Percentiles rank a stretch among this genome's conserved stretches.
Evolutionary conservation across 257 asterid genomes (phyloP).

Genomic region (Jacaranda mimosifolia): DNA sequence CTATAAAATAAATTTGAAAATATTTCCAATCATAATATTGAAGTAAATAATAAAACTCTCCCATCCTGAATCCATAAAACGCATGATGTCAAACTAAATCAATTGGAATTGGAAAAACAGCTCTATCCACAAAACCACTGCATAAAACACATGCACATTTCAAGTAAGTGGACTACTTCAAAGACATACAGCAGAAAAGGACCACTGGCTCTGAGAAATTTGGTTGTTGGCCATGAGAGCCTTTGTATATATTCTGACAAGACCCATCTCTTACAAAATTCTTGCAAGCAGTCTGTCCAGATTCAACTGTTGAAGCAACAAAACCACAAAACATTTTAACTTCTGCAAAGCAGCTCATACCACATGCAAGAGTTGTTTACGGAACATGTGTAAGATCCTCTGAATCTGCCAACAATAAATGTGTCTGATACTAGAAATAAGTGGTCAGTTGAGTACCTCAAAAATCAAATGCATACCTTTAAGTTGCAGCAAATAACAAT

Average conservation of each 20-base stretch:
- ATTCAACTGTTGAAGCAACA: conserved; percentile 68
- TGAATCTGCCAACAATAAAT: background rate
- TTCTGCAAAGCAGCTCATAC: background rate
- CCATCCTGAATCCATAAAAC: background rate
- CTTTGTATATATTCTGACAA: conserved; percentile 89
- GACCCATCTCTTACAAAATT: conserved; percentile 96
- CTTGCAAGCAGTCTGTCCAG: conserved; percentile 82
- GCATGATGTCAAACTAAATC: conserved; percentile 7
- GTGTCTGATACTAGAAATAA: background rate
- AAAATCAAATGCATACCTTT: conserved; percentile 55
- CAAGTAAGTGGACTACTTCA: conserved; percentile 6
- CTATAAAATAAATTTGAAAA: background rate
- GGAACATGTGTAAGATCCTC: background rate
- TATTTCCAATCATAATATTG: too few species aligned
- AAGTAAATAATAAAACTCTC: background rate
- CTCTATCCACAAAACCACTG: background rate
- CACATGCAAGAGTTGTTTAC: background rate
- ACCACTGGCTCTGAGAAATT: conserved; percentile 81
- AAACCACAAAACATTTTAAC: conserved; percentile 31
- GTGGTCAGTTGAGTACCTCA: conserved; percentile 3
- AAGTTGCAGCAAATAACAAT: conserved; percentile 95
- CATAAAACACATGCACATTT: background rate
- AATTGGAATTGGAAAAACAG: background rate
- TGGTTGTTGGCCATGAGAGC: conserved; percentile 99
- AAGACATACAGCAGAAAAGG: conserved; percentile 82